Evolutionary conservation across 2,329 filamentous ascomycete genomes (phyloP), one percentile per base, ranked within the genome.

Genomic region (Metarhizium brunneum): DNA sequence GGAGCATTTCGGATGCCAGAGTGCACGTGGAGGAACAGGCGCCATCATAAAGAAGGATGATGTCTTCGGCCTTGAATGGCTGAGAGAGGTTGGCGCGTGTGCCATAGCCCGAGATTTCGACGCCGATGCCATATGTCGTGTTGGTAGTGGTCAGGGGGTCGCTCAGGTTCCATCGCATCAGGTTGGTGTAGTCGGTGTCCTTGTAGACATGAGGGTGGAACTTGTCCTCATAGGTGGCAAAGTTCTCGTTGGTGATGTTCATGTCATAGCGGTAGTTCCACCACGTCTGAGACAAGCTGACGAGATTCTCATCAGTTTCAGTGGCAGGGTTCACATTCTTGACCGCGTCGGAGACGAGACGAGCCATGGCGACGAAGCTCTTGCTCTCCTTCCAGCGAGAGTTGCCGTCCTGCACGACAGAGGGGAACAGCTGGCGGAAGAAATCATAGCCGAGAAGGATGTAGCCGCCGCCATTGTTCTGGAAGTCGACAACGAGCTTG

Each of bases 381-480:
- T 67, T 62, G 54, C 63, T 69, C 30, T 68, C 65, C 48, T 71
- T 70, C 72, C 72, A 73, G 47, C 69, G 70, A 16, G 69, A 70
- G 63, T 60, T 73, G 60, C 59, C 77, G 71, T 59, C 59, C 25
- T 58, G 50, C 42, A 50, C 32, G 52, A 79, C 74, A 3, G 53
- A n/a, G 3, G 65, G 64, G 56, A 81, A 79, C 0, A 84, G 70
- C 64, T 79, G 69, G 54, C 80, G 79, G 69, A 85, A 85, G 30
- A 86, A 72, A 62, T 85, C 82, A 60, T 82, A 83, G 16, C 80
- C 83, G n/a, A 79, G 74, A 7, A 83, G 64, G 48, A 85, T 78
- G 14, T 74, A 76, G 29, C 83, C 83, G 47, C 83, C 83, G 2
- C 76, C 78, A 60, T 86, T 86, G 50, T 36, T 56, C 47, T 62